Conservation (phyloP, 2,329 filamentous ascomycete genomes). For the Rosellinia necatrix region DNA sequence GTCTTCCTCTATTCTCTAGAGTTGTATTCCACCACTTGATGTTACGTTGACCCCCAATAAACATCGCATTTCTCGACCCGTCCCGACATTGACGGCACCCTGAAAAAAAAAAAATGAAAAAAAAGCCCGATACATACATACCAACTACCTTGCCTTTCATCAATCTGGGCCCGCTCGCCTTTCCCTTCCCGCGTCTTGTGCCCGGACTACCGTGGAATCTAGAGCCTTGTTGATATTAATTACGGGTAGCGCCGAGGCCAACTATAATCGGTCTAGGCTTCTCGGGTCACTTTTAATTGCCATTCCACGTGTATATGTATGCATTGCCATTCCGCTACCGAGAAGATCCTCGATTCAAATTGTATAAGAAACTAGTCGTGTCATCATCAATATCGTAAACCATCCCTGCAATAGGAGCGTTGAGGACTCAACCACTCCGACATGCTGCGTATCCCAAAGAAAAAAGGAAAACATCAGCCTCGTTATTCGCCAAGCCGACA, state of each 20-base stretch:
- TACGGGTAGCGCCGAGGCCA: slow-evolving; percentile 8
- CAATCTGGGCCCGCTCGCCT: not conserved
- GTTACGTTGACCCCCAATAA: slow-evolving; percentile 10
- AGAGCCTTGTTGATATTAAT: slow-evolving; percentile 23
- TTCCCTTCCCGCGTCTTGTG: slow-evolving; percentile 14
- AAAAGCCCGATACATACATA: no score
- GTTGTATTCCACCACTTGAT: not conserved
- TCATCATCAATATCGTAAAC: slow-evolving; percentile 15
- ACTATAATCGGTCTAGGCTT: slow-evolving; percentile 4
- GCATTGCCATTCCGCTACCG: not conserved
- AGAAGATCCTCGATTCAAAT: slow-evolving; percentile 1
- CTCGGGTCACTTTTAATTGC: slow-evolving; percentile 16
- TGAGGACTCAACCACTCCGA: not conserved
- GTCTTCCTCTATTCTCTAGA: not conserved
- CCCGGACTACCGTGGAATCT: slow-evolving; percentile 22
- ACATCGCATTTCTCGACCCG: slow-evolving; percentile 17
- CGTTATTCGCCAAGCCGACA: not conserved
- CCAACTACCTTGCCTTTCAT: slow-evolving; percentile 1
- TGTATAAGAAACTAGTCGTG: slow-evolving; percentile 13
- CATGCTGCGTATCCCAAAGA: slow-evolving; percentile 5
- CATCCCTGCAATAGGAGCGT: slow-evolving; percentile 7
- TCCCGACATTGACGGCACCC: slow-evolving; percentile 7
- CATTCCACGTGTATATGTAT: slow-evolving; percentile 8
- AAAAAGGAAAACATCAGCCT: slow-evolving; percentile 11
- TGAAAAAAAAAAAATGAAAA: no score